Evolutionary conservation across 345 rosid genomes (phyloP), one percentile per base, ranked within the genome.

Genomic region (Cardiospermum halicacabum): DNA sequence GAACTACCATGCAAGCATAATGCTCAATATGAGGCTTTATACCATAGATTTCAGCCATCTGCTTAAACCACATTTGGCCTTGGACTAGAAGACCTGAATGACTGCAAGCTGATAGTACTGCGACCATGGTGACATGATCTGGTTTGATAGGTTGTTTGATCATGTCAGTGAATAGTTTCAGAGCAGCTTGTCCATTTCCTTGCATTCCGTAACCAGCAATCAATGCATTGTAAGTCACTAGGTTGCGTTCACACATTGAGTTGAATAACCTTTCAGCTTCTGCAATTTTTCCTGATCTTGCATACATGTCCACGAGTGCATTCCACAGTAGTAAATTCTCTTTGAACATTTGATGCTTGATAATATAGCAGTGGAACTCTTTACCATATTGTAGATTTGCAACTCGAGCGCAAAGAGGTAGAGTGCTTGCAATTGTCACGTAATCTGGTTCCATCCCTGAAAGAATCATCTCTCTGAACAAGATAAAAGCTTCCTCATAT

Each of bases 361-460:
- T 53, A 74, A 88, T 76, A 75, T 83, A 88, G 77, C 89, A 83
- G 49, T 91, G 96, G 37, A 91, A 86, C 78, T 91, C 97, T 75
- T 73, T 91, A n/a, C 97, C 96, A 56, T 84, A 92, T 60, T 83
- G 92, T 47, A 90, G 69, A 72, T 90, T 84, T 49, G 91, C 97
- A 61, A 82, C 75, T 26, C 91, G 77, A 60, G 96, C 89, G 75
- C 96, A 90, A 7, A 85, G 87, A 63, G 92, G 92, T 50, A 88
- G 83, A 79, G 85, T 72, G 65, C 90, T 80, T 7, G 92, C 96
- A 62, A 88, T 81, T 18, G 96, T 86, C 65, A 88, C 76, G 63
- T 62, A 79, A 77, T 83, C 88, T 16, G 91, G 91, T 66, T 80
- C 80, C 43, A 83, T 36, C 49, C 93, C 85, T 56, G 81, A 75